Conservation (phyloP, 345 rosid species). For the Litchi chinensis region DNA sequence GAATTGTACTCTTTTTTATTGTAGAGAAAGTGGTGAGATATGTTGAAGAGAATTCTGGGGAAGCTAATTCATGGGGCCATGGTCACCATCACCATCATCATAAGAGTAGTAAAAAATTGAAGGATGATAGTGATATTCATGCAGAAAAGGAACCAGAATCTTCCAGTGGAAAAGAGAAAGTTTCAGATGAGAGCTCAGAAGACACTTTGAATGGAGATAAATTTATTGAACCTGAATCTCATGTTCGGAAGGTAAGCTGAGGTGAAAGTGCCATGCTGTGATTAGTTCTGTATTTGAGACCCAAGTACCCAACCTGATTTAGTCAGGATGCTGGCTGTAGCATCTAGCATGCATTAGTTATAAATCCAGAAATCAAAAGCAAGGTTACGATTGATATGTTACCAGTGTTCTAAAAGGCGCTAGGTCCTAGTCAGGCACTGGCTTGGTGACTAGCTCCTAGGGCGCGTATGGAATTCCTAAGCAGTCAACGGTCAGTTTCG, state of each 20-base stretch:
- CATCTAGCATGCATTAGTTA: not conserved
- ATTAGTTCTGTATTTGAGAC: constrained; percentile 8
- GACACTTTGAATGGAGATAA: constrained; percentile 42
- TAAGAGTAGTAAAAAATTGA: constrained; percentile 53
- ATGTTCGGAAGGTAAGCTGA: constrained; percentile 66
- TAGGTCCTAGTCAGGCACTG: too few relatives aligned
- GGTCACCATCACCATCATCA: constrained; percentile 77
- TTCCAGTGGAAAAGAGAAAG: constrained; percentile 37
- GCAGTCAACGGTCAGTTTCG: too few relatives aligned
- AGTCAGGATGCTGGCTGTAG: not conserved
- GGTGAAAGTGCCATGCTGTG: not conserved
- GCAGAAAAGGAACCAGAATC: constrained; percentile 33
- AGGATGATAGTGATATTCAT: constrained; percentile 46
- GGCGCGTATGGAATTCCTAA: too few relatives aligned
- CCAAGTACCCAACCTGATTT: not conserved
- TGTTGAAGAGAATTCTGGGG: constrained; percentile 73
- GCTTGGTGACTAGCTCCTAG: too few relatives aligned
- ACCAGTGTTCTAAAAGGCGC: too few relatives aligned
- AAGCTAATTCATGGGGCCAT: constrained; percentile 58
- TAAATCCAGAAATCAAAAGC: not conserved
- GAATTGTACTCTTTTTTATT: constrained; percentile 89
- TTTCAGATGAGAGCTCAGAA: constrained; percentile 38
- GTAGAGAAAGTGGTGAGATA: constrained; percentile 95
- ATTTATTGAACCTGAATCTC: constrained; percentile 36
- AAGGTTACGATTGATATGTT: not conserved